Percentiles rank a stretch among this genome's conserved stretches.
Conservation (phyloP, 2,329 filamentous ascomycete genomes). For the Nannizzia gypsea region DNA sequence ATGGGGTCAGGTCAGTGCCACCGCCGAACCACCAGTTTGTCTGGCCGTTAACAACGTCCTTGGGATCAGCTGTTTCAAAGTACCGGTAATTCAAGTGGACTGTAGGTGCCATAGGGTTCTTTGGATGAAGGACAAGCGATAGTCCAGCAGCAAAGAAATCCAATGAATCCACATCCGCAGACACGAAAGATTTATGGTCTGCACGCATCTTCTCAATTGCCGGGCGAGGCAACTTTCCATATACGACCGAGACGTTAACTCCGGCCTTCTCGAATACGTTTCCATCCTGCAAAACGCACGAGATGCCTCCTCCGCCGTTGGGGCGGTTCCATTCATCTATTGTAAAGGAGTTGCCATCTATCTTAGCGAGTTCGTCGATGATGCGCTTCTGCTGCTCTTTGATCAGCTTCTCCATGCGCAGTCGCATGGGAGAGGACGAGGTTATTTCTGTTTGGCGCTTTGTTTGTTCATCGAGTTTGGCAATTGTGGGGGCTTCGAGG, state of each 20-base stretch:
- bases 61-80: constrained; percentile 84
- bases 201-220: constrained; percentile 88
- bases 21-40: constrained; percentile 95
- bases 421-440: constrained; percentile 78
- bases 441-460: constrained; percentile 68
- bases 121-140: constrained; percentile 83
- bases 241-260: constrained; percentile 89
- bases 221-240: constrained; percentile 73
- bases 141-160: constrained; percentile 93
- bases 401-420: constrained; percentile 95
- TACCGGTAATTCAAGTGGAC: constrained; percentile 98
- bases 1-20: constrained; percentile 83
- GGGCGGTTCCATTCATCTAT: constrained; percentile 78
- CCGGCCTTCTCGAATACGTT: constrained; percentile 97
- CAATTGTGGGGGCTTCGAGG: constrained; percentile 48
- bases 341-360: constrained; percentile 74
- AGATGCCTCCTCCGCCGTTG: constrained; percentile 84
- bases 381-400: constrained; percentile 86
- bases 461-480: constrained; percentile 68
- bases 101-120: constrained; percentile 93
- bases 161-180: constrained; percentile 63
- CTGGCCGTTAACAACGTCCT: constrained; percentile 55
- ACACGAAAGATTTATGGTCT: constrained; percentile 81
- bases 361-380: constrained; percentile 64
- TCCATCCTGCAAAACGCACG: constrained; percentile 88